These are phyloP conservation scores for Saccharomyces hybrid DNA, from an alignment of 1,139 yeast genomes.

Conservation along the genomic window DNA sequence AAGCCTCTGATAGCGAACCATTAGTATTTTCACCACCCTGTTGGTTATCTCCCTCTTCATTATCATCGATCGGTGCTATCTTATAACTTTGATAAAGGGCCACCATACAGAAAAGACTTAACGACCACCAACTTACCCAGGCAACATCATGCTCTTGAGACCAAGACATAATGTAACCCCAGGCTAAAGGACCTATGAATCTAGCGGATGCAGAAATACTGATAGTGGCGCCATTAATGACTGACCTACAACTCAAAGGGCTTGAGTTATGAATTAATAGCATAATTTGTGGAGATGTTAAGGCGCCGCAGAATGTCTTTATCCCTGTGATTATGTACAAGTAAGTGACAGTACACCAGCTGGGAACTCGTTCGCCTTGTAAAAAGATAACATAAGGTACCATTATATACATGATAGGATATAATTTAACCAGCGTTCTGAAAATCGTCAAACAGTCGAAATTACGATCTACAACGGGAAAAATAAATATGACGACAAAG, in stretches of 20 bases:
- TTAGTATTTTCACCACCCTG: not conserved
- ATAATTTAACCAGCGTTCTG: slow-evolving; percentile 36
- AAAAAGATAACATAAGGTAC: slow-evolving; percentile 48
- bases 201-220: slow-evolving; percentile 49
- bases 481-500: slow-evolving; percentile 42
- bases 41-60: not conserved
- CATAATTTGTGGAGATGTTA: slow-evolving; percentile 38
- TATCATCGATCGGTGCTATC: slow-evolving; percentile 16
- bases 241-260: slow-evolving; percentile 42
- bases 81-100: slow-evolving; percentile 25
- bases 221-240: slow-evolving; percentile 44
- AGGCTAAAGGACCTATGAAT: slow-evolving; percentile 49
- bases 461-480: slow-evolving; percentile 48
- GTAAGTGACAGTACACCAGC: slow-evolving; percentile 11
- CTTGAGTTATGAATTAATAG: slow-evolving; percentile 44
- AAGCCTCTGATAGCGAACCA: not conserved
- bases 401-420: slow-evolving; percentile 43
- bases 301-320: slow-evolving; percentile 33
- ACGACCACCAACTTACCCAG: slow-evolving; percentile 46
- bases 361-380: slow-evolving; percentile 23
- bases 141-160: slow-evolving; percentile 39
- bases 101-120: slow-evolving; percentile 35
- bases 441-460: slow-evolving; percentile 43
- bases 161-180: slow-evolving; percentile 51
- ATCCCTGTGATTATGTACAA: slow-evolving; percentile 30